phyloP scores from a whole-genome alignment of 768 basidiomycete genomes.

The Collybia nuda region DNA sequence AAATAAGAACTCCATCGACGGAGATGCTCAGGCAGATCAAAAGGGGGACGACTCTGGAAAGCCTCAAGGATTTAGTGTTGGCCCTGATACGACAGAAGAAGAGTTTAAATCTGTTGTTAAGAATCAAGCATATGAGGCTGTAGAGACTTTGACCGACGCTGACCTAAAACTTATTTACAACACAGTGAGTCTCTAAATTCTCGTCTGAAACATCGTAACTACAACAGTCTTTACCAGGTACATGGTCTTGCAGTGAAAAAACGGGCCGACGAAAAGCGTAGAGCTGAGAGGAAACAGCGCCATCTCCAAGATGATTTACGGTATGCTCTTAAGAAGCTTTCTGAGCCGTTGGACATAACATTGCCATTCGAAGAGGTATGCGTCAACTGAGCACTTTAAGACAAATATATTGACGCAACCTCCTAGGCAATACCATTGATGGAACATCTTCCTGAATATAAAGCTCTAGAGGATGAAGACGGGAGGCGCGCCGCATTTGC shows the following conservation, averaged over 20 bases:
- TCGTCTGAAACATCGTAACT: neutral
- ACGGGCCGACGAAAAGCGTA: slow-evolving; percentile 84
- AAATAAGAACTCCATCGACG: slow-evolving; percentile 21
- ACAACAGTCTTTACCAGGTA: slow-evolving; percentile 44
- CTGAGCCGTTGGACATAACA: slow-evolving; percentile 77
- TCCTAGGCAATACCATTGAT: slow-evolving; percentile 71
- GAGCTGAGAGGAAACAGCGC: slow-evolving; percentile 79
- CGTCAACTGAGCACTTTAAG: neutral
- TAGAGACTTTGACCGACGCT: slow-evolving; percentile 43
- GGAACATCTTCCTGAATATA: slow-evolving; percentile 82
- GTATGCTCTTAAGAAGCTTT: slow-evolving; percentile 89
- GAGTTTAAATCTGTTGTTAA: slow-evolving; percentile 62
- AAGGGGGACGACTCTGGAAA: slow-evolving; percentile 15
- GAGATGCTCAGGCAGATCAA: slow-evolving; percentile 12
- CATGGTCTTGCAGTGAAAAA: slow-evolving; percentile 69
- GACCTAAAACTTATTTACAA: slow-evolving; percentile 61
- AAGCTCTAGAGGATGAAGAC: slow-evolving; percentile 88
- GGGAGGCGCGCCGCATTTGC: slow-evolving; percentile 76
- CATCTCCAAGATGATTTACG: slow-evolving; percentile 94
- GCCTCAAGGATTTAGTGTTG: slow-evolving; percentile 38
- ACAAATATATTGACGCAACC: slow-evolving; percentile 2
- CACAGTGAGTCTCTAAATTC: slow-evolving; percentile 46
- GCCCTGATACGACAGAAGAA: slow-evolving; percentile 61
- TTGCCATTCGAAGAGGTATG: slow-evolving; percentile 80
- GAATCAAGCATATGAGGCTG: slow-evolving; percentile 51